Conservation (phyloP, 345 rosid species). For the Balakata baccata region DNA sequence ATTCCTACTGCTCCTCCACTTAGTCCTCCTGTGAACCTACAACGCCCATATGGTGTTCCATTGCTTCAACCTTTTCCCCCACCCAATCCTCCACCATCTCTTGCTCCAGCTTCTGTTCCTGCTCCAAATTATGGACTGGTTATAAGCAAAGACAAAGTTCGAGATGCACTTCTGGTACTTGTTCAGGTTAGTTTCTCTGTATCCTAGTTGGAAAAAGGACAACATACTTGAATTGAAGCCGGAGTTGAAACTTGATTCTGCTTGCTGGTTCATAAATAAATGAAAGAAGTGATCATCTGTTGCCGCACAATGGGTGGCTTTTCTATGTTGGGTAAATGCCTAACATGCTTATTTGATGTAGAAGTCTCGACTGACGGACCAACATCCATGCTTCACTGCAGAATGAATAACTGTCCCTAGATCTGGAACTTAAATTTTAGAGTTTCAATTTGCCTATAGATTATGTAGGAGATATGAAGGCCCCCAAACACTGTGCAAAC, state of each 20-base stretch:
- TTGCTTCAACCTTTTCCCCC: constrained; percentile 95
- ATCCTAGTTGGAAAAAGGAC: background rate
- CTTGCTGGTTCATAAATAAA: background rate
- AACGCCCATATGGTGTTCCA: constrained; percentile 74
- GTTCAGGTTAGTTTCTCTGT: constrained; percentile 57
- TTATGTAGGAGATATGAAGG: background rate
- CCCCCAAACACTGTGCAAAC: no score
- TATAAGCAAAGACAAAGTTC: constrained; percentile 70
- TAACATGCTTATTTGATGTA: background rate
- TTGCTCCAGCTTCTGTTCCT: constrained; percentile 51
- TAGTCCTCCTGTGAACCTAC: constrained; percentile 48
- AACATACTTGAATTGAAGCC: constrained; percentile 4
- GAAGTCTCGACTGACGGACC: background rate
- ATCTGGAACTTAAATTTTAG: background rate
- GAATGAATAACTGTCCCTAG: no score
- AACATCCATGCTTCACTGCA: background rate
- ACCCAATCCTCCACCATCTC: constrained; percentile 82
- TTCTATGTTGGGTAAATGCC: background rate
- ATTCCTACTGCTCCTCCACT: constrained; percentile 57
- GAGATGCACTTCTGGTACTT: constrained; percentile 67
- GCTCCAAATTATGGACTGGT: constrained; percentile 40
- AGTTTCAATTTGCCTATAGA: background rate
- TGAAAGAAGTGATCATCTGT: background rate
- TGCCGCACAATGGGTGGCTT: background rate
- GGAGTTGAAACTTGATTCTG: background rate